Base-by-base conservation (phyloP, 805 yeast genomes). In the Metschnikowia lochheadii region DNA sequence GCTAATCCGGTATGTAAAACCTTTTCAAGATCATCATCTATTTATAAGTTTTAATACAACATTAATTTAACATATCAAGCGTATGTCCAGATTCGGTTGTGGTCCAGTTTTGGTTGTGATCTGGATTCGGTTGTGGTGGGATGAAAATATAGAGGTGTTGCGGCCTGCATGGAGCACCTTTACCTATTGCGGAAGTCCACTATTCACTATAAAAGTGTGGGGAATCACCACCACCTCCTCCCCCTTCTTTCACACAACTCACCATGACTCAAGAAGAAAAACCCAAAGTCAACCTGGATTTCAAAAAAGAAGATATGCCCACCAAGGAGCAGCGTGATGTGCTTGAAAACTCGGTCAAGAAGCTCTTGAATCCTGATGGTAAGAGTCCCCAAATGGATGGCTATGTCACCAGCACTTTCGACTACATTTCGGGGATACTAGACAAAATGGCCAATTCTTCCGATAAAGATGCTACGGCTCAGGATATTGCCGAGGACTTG, bases 401-500 rank as follows among this genome's bases (percentile, higher is more conserved):
- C 40, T 67, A 63, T 48, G 59, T 72, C 44, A 56, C 62, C 37
- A 55, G 54, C 35, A 55, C 70, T 2, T 63, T 65, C 48, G 50
- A 54, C 21, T 70, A 70, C 51, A 56, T 72, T 26, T 58, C 51
- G 49, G 52, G 54, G 2, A 62, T 61, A 17, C 56, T 64, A 41
- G 38, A 58, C 35, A 67, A 66, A 48, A 65, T 71, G 68, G 53
- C 63, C n/a, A 60, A 58, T 2, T 51, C 72, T 3, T 56, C 56
- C n/a, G 69, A 72, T 50, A 67, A 59, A 38, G 70, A 70, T 20
- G 61, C 59, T 14, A 62, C 74, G 1, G 64, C 73, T 4, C 51
- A 64, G 31, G 72, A 68, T 38, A 65, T 73, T 20, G 71, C 74
- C 1, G 58, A 66, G 4, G 76, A 72, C 52, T 59, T 71, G 51